A percentile compares a stretch with the other conserved stretches of the same genome.
Evolutionary conservation across 306 rosid species (phyloP).

Genomic region (Notholithocarpus densiflorus): DNA sequence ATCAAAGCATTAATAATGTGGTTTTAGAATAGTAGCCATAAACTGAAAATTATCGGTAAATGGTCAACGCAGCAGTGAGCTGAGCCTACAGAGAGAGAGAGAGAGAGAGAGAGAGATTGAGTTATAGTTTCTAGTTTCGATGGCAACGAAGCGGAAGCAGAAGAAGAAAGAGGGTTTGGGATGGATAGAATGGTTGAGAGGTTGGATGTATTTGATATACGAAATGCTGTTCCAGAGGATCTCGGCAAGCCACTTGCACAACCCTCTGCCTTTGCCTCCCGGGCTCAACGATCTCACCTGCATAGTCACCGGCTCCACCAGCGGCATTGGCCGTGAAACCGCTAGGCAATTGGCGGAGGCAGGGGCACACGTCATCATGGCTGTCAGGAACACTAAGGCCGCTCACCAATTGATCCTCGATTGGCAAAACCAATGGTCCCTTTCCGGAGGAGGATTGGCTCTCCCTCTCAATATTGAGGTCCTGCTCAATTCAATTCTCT

Average conservation of each 20-base stretch:
- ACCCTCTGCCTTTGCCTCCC: constrained; percentile 89
- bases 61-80: no score
- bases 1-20: no score
- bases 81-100: neutral
- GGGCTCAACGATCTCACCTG: constrained; percentile 60
- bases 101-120: neutral
- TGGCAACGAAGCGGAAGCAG: neutral
- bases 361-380: constrained; percentile 98
- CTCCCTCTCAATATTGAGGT: constrained; percentile 96
- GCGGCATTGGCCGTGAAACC: constrained; percentile 93
- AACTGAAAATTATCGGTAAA: neutral
- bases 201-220: constrained; percentile 55
- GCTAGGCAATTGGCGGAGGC: constrained; percentile 97
- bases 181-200: constrained; percentile 87
- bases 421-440: constrained; percentile 79
- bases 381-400: constrained; percentile 85
- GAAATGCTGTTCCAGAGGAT: constrained; percentile 92
- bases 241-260: constrained; percentile 75
- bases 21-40: constrained; percentile 7
- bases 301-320: constrained; percentile 94
- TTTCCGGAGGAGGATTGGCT: constrained; percentile 43
- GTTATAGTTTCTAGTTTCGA: no score
- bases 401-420: constrained; percentile 80
- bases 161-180: constrained; percentile 59
- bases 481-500: neutral